phyloP scores from a whole-genome alignment of 1,284 basidiomycete genomes.

The Exobasidium rhododendri region DNA sequence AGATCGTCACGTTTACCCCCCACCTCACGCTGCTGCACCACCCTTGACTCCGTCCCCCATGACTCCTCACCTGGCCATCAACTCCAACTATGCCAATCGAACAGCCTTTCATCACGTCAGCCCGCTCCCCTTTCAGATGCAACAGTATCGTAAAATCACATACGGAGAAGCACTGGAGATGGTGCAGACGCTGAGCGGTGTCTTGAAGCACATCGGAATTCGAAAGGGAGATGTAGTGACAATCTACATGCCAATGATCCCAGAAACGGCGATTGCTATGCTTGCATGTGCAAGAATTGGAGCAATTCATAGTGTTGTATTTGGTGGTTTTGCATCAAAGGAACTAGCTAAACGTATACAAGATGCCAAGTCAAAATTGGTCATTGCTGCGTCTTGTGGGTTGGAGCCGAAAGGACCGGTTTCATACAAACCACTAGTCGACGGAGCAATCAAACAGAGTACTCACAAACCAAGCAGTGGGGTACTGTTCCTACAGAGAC shows the following conservation, averaged over 20 bases:
- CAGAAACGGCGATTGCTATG: constrained; percentile 48
- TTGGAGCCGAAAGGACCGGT: constrained; percentile 47
- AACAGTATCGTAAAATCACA: constrained; percentile 30
- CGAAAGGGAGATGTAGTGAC: constrained; percentile 41
- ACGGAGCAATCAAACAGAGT: constrained; percentile 34
- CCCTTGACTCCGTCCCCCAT: constrained; percentile 34
- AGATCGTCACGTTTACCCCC: constrained; percentile 31
- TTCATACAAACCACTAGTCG: constrained; percentile 48
- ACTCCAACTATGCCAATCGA: constrained; percentile 23
- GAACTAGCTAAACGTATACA: constrained; percentile 49
- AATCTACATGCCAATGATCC: constrained; percentile 53
- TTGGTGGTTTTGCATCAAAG: constrained; percentile 48
- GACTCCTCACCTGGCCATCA: constrained; percentile 32
- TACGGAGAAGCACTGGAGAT: constrained; percentile 41
- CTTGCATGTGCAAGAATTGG: constrained; percentile 49
- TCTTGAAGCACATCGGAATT: constrained; percentile 37
- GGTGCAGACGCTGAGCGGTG: constrained; percentile 43
- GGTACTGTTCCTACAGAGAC: constrained; percentile 33
- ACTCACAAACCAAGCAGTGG: constrained; percentile 36
- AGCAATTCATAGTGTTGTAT: constrained; percentile 51
- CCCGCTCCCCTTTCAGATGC: constrained; percentile 36
- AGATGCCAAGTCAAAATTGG: constrained; percentile 36
- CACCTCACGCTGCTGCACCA: constrained; percentile 17
- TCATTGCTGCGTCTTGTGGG: constrained; percentile 45
- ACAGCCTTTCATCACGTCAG: constrained; percentile 41